A percentile compares a stretch with the other conserved stretches of the same genome.
phyloP scores from a whole-genome alignment of 306 rosid genomes.

The Cucurbita pepo region DNA sequence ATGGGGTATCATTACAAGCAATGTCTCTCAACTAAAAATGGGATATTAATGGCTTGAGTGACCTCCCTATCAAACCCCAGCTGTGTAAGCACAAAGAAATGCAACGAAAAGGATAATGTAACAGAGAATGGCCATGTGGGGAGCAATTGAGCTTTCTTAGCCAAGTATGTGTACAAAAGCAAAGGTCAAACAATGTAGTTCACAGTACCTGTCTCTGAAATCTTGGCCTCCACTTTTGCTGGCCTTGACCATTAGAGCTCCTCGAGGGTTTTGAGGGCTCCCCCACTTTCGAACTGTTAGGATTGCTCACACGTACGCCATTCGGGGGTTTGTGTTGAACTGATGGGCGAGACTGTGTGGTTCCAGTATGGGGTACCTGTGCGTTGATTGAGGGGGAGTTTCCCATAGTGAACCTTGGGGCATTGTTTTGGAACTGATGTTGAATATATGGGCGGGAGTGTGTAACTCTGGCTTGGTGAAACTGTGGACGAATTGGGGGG shows the following conservation, averaged over 20 bases:
- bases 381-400: neutral
- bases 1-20: neutral
- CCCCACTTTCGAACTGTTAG: slow-evolving; percentile 7
- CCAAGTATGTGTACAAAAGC: neutral
- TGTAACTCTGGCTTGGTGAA: neutral
- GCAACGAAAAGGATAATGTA: neutral
- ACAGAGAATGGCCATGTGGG: neutral
- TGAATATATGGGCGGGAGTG: neutral
- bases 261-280: slow-evolving; percentile 9
- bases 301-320: slow-evolving; percentile 5
- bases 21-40: no score
- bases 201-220: slow-evolving; percentile 1
- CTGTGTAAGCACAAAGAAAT: neutral
- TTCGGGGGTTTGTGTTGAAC: neutral
- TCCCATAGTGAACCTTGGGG: neutral
- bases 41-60: neutral
- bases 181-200: neutral
- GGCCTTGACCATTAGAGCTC: slow-evolving; percentile 15
- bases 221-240: slow-evolving; percentile 40
- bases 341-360: neutral
- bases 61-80: neutral
- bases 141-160: neutral
- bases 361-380: neutral
- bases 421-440: neutral
- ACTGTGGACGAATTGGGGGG: slow-evolving; percentile 21